A percentile compares a stretch with the other conserved stretches of the same genome.
Conservation (phyloP, 495 filamentous ascomycete genomes). For the Podospora tetraspora region DNA sequence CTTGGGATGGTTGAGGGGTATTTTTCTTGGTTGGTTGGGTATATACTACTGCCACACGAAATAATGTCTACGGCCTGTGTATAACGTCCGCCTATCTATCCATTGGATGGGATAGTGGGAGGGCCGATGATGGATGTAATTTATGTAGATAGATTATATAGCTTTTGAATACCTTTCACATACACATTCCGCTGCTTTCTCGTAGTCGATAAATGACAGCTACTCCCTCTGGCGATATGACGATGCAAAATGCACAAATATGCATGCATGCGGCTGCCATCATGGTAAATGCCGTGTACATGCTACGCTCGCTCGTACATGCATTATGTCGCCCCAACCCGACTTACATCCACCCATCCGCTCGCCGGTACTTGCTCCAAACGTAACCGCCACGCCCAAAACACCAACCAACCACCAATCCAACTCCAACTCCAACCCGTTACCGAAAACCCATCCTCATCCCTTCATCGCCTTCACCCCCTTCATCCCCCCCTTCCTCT, state of each 20-base stretch:
- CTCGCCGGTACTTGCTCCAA: no score
- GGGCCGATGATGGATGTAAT: not conserved
- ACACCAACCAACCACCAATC: no score
- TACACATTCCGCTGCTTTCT: not conserved
- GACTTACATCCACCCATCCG: no score
- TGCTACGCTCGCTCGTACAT: not conserved
- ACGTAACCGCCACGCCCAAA: no score
- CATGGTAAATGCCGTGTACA: not conserved
- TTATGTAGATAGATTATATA: not conserved
- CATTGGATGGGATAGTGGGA: not conserved
- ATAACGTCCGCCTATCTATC: not conserved
- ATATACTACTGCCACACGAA: not conserved
- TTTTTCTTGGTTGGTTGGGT: not conserved
- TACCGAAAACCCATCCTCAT: not conserved
- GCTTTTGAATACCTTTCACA: not conserved
- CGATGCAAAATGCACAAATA: not conserved
- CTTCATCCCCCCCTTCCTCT: slow-evolving; percentile 40
- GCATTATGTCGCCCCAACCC: not conserved
- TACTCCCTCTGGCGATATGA: not conserved
- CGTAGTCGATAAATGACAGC: no score
- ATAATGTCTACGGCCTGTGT: not conserved
- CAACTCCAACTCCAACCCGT: no score
- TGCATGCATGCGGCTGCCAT: not conserved
- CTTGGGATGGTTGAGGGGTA: not conserved
- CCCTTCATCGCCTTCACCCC: slow-evolving; percentile 2